Conservation (phyloP, 2,329 filamentous ascomycete species). For the Aspergillus ustus region DNA sequence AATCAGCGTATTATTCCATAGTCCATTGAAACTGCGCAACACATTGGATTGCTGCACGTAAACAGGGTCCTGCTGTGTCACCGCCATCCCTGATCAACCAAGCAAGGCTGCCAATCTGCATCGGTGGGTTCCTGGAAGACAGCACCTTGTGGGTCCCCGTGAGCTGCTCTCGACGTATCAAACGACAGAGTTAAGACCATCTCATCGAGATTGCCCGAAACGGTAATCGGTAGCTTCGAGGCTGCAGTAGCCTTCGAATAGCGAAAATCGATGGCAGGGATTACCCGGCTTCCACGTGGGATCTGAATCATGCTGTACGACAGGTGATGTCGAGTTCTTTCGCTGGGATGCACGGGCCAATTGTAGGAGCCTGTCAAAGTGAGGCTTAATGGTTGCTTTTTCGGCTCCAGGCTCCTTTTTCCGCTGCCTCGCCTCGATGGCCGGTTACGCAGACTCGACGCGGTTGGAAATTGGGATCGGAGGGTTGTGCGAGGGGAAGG, state of each 20-base stretch:
- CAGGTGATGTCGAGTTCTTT: not conserved
- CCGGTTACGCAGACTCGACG: not conserved
- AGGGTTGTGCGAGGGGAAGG: not conserved
- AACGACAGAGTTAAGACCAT: not conserved
- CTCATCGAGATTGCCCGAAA: not conserved
- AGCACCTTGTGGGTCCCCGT: not conserved
- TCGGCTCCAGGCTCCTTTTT: not conserved
- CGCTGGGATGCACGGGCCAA: not conserved
- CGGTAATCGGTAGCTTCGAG: not conserved
- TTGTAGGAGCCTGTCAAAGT: not conserved
- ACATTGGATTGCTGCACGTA: not conserved
- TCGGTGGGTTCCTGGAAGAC: not conserved
- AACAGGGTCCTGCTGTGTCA: not conserved
- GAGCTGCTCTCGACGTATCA: not conserved
- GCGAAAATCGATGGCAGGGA: not conserved
- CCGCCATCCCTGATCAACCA: not conserved
- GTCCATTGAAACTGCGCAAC: not conserved
- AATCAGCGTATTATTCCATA: not conserved
- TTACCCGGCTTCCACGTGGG: conserved; percentile 1
- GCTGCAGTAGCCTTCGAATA: not conserved
- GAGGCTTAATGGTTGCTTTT: not conserved
- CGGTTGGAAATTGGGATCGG: not conserved
- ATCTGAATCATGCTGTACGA: not conserved
- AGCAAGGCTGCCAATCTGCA: not conserved
- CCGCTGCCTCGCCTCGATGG: not conserved